Percentiles rank a stretch among this genome's conserved stretches.
phyloP scores from a whole-genome alignment of 1,139 yeast species.

The Pneumocystis sp. region DNA sequence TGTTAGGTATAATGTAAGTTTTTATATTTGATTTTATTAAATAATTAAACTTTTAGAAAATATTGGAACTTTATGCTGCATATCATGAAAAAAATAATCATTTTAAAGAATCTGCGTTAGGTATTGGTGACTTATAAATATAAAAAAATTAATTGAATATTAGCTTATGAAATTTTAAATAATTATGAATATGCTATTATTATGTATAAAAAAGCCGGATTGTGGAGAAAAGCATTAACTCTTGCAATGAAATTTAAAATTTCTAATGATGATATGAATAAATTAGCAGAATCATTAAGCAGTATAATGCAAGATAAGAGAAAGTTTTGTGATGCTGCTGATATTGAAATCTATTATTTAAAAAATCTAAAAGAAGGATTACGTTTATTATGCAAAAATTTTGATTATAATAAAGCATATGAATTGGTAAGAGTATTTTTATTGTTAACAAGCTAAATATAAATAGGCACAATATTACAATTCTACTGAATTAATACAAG shows the following conservation, averaged over 20 bases:
- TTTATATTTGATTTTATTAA: not conserved
- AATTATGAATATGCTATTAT: constrained; percentile 48
- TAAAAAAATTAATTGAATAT: constrained; percentile 41
- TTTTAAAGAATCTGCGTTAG: not conserved
- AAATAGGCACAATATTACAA: not conserved
- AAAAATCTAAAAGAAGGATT: constrained; percentile 49
- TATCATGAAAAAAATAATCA: constrained; percentile 36
- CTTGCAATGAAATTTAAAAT: constrained; percentile 32
- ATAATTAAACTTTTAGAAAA: constrained; percentile 17
- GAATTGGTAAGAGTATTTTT: constrained; percentile 33
- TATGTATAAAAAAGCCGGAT: constrained; percentile 43
- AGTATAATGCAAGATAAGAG: constrained; percentile 51
- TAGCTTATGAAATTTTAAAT: constrained; percentile 57
- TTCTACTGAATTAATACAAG: constrained; percentile 31
- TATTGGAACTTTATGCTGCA: constrained; percentile 40
- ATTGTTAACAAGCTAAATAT: constrained; percentile 1
- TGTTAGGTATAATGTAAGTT: not conserved
- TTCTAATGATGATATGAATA: constrained; percentile 9
- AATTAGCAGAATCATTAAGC: constrained; percentile 32
- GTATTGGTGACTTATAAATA: constrained; percentile 19
- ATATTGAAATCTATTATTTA: constrained; percentile 50
- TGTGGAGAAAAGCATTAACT: constrained; percentile 75
- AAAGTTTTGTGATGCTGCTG: constrained; percentile 71
- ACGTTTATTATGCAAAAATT: constrained; percentile 56
- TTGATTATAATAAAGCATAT: constrained; percentile 61